Conservation (phyloP, 345 rosid species). For the Schrenkiella parvula region DNA sequence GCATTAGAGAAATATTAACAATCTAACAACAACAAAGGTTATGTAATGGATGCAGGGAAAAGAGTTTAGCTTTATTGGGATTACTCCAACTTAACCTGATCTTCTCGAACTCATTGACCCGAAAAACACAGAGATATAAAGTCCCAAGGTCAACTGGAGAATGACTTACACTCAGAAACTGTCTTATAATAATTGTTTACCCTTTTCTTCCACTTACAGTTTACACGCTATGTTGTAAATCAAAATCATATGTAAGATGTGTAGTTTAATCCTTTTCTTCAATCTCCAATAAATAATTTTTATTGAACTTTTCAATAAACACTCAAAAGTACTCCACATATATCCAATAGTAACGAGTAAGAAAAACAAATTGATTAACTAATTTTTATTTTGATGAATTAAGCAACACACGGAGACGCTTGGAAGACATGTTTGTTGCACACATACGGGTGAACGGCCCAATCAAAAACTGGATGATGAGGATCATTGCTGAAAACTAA, state of each 20-base stretch:
- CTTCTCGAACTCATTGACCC: conserved; percentile 21
- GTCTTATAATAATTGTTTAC: neutral
- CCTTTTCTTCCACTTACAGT: neutral
- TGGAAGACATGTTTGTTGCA: too few species aligned
- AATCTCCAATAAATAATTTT: neutral
- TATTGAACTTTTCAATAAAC: neutral
- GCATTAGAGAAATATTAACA: neutral
- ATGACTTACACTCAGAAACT: neutral
- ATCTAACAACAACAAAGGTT: neutral
- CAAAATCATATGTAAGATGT: neutral
- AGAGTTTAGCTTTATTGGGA: conserved; percentile 3
- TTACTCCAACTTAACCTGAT: conserved; percentile 15
- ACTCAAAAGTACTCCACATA: neutral
- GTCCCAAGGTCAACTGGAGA: neutral
- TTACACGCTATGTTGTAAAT: neutral
- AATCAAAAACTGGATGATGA: too few species aligned
- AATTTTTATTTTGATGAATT: too few species aligned
- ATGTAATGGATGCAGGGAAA: neutral
- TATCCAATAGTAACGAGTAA: too few species aligned
- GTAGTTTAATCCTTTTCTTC: neutral
- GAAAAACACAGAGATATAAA: neutral
- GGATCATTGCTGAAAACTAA: too few species aligned
- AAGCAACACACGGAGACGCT: too few species aligned
- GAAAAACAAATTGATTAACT: too few species aligned
- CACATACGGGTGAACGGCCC: too few species aligned